These are phyloP conservation scores for Xerocomellus chrysenteron DNA, from an alignment of 768 basidiomycete genomes.

Conservation along the genomic window DNA sequence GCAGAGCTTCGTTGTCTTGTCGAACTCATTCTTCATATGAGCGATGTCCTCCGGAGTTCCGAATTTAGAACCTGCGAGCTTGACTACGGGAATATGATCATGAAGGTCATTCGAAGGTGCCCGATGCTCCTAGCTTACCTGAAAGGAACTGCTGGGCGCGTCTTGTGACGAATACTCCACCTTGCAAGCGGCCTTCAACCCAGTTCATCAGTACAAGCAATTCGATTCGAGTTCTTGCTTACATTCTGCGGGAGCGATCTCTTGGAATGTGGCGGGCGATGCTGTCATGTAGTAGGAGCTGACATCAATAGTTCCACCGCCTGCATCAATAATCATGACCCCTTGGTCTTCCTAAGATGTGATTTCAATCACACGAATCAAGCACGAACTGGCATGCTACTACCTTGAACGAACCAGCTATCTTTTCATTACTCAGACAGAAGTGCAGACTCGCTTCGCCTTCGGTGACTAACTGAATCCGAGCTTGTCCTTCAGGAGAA, in stretches of 20 bases:
- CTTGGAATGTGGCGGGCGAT: constrained; percentile 40
- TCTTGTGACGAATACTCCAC: constrained; percentile 51
- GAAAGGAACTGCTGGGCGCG: constrained; percentile 41
- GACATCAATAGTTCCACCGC: constrained; percentile 62
- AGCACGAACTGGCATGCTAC: background rate
- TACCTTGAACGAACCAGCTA: constrained; percentile 30
- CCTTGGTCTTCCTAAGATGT: constrained; percentile 41
- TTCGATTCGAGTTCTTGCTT: constrained; percentile 1
- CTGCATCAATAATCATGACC: constrained; percentile 58
- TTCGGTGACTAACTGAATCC: constrained; percentile 48
- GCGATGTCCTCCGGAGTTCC: constrained; percentile 39
- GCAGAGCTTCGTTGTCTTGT: constrained; percentile 46
- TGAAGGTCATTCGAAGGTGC: background rate
- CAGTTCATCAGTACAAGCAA: background rate
- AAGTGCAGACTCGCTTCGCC: constrained; percentile 55
- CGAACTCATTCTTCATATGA: constrained; percentile 44
- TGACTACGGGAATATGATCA: constrained; percentile 29
- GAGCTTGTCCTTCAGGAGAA: constrained; percentile 34
- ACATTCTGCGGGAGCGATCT: constrained; percentile 50
- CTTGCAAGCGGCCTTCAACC: constrained; percentile 47
- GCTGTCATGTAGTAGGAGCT: constrained; percentile 49
- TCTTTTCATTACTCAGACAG: constrained; percentile 40
- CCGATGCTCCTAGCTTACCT: constrained; percentile 25
- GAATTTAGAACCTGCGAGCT: constrained; percentile 41
- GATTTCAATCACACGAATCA: background rate